Evolutionary conservation across 164 flowering plant species (phyloP).

Genomic region (Akebia trifoliata): DNA sequence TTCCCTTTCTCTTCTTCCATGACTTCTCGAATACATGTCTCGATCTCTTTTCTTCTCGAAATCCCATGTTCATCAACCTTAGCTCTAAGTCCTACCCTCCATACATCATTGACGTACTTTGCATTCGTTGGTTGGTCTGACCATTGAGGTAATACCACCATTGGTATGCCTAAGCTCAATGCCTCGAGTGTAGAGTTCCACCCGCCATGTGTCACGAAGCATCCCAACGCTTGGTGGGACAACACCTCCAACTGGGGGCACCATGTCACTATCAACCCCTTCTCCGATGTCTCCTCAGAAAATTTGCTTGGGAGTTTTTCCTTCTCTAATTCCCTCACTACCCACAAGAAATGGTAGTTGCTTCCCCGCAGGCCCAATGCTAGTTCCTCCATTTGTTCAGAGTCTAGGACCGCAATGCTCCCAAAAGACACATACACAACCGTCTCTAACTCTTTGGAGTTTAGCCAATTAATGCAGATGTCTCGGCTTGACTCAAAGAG

Average conservation of each 20-base stretch:
- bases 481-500: constrained; percentile 12
- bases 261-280: constrained; percentile 36
- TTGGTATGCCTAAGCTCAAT: constrained; percentile 32
- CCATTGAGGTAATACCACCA: constrained; percentile 32
- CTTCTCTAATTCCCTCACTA: constrained; percentile 19
- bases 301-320: constrained; percentile 24
- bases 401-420: constrained; percentile 20
- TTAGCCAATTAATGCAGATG: constrained; percentile 19
- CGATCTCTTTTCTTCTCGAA: constrained; percentile 23
- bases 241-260: constrained; percentile 33
- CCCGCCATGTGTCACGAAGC: constrained; percentile 38
- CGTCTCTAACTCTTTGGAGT: constrained; percentile 15
- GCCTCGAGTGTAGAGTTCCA: constrained; percentile 43
- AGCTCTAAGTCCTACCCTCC: constrained; percentile 23
- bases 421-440: constrained; percentile 33
- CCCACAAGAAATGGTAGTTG: constrained; percentile 30
- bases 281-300: constrained; percentile 1
- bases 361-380: constrained; percentile 13
- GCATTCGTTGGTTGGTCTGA: constrained; percentile 32
- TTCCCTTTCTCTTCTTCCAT: constrained; percentile 24
- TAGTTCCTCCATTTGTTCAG: neutral
- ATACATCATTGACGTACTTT: constrained; percentile 26
- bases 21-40: constrained; percentile 21
- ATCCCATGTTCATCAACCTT: constrained; percentile 18
- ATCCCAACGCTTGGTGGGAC: constrained; percentile 28